A percentile compares a stretch with the other conserved stretches of the same genome.
phyloP scores from a whole-genome alignment of 2,329 filamentous ascomycete species.

The Elsinoe batatas region DNA sequence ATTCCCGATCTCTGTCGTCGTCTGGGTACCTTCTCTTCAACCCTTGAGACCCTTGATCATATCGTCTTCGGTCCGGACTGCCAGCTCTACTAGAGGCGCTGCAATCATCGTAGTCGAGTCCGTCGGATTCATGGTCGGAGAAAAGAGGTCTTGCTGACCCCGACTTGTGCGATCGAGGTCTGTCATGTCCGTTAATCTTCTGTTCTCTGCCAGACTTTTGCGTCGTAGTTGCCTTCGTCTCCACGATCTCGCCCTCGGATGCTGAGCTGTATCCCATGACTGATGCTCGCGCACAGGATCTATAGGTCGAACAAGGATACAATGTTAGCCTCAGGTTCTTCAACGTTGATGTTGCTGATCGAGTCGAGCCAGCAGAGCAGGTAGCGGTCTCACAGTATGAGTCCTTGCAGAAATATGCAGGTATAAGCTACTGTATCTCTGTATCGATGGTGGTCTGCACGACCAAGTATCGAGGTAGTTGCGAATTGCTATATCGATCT shows the following conservation, averaged over 20 bases:
- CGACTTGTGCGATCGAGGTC: slow-evolving; percentile 42
- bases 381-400: slow-evolving; percentile 13
- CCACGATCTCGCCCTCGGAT: slow-evolving; percentile 79
- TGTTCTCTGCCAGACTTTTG: slow-evolving; percentile 59
- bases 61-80: slow-evolving; percentile 20
- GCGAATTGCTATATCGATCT: background rate
- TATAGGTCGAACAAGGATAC: background rate
- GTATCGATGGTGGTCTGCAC: too few species aligned
- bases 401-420: background rate
- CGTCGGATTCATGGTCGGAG: slow-evolving; percentile 18
- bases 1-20: slow-evolving; percentile 42
- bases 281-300: background rate
- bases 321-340: slow-evolving; percentile 7
- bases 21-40: slow-evolving; percentile 60
- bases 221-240: slow-evolving; percentile 80
- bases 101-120: slow-evolving; percentile 48
- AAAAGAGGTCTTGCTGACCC: slow-evolving; percentile 26
- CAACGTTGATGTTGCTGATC: background rate
- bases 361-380: background rate
- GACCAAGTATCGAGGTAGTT: background rate
- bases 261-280: slow-evolving; percentile 46
- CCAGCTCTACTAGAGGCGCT: slow-evolving; percentile 25
- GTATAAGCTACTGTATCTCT: background rate
- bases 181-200: slow-evolving; percentile 88
- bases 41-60: slow-evolving; percentile 30